Evolutionary conservation across 345 rosid genomes (phyloP).

Genomic region (Turnera subulata): DNA sequence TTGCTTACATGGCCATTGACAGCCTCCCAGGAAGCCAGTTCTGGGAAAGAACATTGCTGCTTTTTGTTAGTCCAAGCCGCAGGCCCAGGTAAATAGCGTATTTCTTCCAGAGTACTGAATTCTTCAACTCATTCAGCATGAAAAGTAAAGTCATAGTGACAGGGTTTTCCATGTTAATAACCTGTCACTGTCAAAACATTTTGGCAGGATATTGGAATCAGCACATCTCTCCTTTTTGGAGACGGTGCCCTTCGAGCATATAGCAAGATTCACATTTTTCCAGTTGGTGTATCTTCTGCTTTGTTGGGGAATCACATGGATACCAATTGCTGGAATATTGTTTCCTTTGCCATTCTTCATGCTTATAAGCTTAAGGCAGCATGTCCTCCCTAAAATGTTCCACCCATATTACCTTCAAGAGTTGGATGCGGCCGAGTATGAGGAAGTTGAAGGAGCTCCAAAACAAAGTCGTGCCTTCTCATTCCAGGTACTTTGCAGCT

Average conservation of each 20-base stretch:
- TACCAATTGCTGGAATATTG: conserved; percentile 37
- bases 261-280: conserved; percentile 30
- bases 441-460: conserved; percentile 38
- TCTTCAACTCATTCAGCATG: not conserved
- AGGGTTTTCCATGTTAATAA: not conserved
- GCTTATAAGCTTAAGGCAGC: conserved; percentile 28
- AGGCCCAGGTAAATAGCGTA: conserved; percentile 20
- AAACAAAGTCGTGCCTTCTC: not conserved
- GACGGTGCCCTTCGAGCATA: conserved; percentile 27
- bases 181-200: not conserved
- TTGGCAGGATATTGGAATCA: conserved; percentile 45
- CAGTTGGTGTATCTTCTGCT: conserved; percentile 29
- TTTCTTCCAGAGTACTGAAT: not conserved
- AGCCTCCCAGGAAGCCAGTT: conserved; percentile 39
- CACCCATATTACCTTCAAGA: conserved; percentile 36
- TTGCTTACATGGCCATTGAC: conserved; percentile 40
- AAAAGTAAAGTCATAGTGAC: too few relatives aligned
- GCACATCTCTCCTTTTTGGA: conserved; percentile 44
- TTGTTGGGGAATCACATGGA: conserved; percentile 38
- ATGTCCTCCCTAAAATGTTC: conserved; percentile 36
- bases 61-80: conserved; percentile 25
- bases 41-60: conserved; percentile 34
- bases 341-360: conserved; percentile 40
- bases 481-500: conserved; percentile 6
- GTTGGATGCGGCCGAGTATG: conserved; percentile 64